Conservation (phyloP, 1,284 basidiomycete species). For the Malassezia cuniculi region DNA sequence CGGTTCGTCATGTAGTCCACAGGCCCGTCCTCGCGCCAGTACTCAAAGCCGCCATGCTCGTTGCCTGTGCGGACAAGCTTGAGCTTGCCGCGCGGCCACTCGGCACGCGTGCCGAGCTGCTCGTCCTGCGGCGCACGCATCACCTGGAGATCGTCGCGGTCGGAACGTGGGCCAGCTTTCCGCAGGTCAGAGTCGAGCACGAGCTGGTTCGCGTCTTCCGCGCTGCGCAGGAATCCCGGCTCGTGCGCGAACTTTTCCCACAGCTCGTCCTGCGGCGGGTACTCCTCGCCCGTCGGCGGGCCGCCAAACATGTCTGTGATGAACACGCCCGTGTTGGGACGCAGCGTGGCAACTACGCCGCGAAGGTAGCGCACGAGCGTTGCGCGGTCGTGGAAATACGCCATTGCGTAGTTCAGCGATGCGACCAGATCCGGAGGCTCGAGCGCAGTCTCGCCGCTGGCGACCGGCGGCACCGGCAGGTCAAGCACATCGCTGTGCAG, state of each 20-base stretch:
- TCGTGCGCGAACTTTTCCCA: constrained; percentile 15
- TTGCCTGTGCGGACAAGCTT: constrained; percentile 25
- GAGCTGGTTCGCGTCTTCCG: constrained; percentile 3
- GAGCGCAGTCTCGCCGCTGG: neutral
- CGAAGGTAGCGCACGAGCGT: constrained; percentile 22
- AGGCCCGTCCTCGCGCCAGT: constrained; percentile 37
- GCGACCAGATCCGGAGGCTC: constrained; percentile 27
- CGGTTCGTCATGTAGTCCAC: constrained; percentile 30
- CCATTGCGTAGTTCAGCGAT: constrained; percentile 33
- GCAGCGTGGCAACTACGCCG: constrained; percentile 15
- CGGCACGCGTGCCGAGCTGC: constrained; percentile 16
- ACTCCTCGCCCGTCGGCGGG: constrained; percentile 20
- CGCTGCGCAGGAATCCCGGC: constrained; percentile 15
- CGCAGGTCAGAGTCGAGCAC: constrained; percentile 5
- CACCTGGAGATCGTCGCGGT: constrained; percentile 13
- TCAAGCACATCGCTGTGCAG: constrained; percentile 30
- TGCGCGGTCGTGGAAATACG: constrained; percentile 30
- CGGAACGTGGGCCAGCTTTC: neutral
- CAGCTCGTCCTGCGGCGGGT: constrained; percentile 16
- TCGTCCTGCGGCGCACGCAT: constrained; percentile 7
- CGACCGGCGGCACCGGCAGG: constrained; percentile 16
- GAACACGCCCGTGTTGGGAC: constrained; percentile 26
- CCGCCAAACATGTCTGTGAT: constrained; percentile 35
- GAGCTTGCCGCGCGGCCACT: constrained; percentile 32
- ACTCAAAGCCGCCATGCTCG: constrained; percentile 27